Evolutionary conservation across 257 asterid species (phyloP).

Genomic region (Solanum habrochaites): DNA sequence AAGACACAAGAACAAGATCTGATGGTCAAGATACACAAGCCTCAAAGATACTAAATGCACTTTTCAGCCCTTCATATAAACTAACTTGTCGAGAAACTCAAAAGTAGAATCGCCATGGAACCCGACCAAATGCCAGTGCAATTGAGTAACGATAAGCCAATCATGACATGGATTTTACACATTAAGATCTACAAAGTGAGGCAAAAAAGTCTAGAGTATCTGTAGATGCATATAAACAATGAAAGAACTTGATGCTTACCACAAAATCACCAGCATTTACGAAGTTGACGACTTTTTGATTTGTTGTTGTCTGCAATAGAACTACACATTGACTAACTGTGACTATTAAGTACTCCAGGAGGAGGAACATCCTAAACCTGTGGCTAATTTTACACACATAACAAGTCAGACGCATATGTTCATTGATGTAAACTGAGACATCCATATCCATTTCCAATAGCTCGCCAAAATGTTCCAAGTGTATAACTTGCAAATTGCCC

Average conservation of each 20-base stretch:
- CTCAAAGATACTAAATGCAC: not conserved
- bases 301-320: slow-evolving; percentile 56
- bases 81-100: not conserved
- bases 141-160: not conserved
- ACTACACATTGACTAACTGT: slow-evolving; percentile 60
- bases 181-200: not conserved
- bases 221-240: not conserved
- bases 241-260: slow-evolving; percentile 18
- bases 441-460: slow-evolving; percentile 68
- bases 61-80: not conserved
- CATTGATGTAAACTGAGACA: slow-evolving; percentile 61
- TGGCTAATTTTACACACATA: slow-evolving; percentile 78
- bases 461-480: slow-evolving; percentile 63
- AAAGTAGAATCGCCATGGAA: not conserved
- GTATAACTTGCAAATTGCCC: slow-evolving; percentile 68
- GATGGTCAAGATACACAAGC: not conserved
- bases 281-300: slow-evolving; percentile 53
- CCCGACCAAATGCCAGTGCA: not conserved
- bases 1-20: not conserved
- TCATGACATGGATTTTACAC: not conserved
- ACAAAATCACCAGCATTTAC: slow-evolving; percentile 79
- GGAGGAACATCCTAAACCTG: slow-evolving; percentile 68
- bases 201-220: not conserved
- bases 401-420: slow-evolving; percentile 53
- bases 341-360: slow-evolving; percentile 55